These are phyloP conservation scores for Boletus edulis DNA, from an alignment of 768 basidiomycete species.

Conservation along the genomic window DNA sequence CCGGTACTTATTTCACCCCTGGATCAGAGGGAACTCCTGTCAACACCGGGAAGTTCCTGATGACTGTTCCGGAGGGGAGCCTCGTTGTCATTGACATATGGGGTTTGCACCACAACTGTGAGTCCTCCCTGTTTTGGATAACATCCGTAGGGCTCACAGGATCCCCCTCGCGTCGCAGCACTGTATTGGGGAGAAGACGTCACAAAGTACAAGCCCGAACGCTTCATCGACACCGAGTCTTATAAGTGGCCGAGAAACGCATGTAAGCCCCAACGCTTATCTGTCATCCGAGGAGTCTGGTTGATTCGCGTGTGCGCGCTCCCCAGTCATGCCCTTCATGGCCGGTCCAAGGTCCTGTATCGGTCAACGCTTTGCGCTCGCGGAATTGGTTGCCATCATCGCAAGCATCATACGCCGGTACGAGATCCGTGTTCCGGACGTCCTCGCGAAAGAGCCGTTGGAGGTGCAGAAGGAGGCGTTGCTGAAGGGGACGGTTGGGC, in stretches of 20 bases:
- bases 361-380: constrained; percentile 46
- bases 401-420: constrained; percentile 43
- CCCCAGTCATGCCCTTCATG: constrained; percentile 44
- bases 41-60: constrained; percentile 29
- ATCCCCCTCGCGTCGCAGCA: constrained; percentile 26
- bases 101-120: constrained; percentile 47
- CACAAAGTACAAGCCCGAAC: constrained; percentile 44
- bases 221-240: constrained; percentile 47
- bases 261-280: constrained; percentile 30
- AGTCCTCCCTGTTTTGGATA: constrained; percentile 10
- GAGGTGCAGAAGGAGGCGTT: constrained; percentile 35
- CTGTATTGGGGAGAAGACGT: constrained; percentile 49
- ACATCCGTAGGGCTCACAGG: neutral
- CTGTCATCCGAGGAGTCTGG: no score
- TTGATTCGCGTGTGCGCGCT: no score
- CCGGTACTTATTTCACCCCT: constrained; percentile 33
- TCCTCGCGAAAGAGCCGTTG: constrained; percentile 28
- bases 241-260: constrained; percentile 54
- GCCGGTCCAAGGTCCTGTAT: constrained; percentile 47
- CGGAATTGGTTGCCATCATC: constrained; percentile 42
- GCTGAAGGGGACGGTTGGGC: constrained; percentile 36
- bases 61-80: constrained; percentile 40
- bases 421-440: constrained; percentile 38
- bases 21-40: constrained; percentile 13
- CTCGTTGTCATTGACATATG: constrained; percentile 40